Evolutionary conservation across 805 yeast genomes (phyloP).

Genomic region (Saturnispora kantuleensis): DNA sequence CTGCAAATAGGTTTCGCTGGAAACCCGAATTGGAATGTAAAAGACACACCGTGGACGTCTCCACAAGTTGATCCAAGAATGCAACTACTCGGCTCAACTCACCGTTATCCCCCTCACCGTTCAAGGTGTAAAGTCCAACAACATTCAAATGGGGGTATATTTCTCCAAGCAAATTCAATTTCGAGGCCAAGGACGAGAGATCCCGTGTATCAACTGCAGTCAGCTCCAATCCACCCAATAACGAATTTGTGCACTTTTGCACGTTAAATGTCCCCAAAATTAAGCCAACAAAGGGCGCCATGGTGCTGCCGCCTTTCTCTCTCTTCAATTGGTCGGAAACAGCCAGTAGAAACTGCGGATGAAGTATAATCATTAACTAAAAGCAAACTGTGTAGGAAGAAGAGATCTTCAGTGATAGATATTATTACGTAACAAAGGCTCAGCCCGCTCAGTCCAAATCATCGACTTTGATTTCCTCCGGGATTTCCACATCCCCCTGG

Average conservation of each 20-base stretch:
- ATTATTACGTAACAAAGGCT: background rate
- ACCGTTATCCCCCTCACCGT: no score
- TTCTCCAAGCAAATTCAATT: constrained; percentile 15
- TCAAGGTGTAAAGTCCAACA: constrained; percentile 18
- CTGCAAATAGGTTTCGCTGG: no score
- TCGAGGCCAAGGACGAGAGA: background rate
- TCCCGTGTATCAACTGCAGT: background rate
- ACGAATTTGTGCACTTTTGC: background rate
- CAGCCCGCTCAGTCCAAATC: background rate
- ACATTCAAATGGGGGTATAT: constrained; percentile 17
- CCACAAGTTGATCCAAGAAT: no score
- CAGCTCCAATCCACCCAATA: constrained; percentile 9
- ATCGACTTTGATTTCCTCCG: background rate
- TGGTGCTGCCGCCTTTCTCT: no score
- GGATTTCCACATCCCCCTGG: background rate
- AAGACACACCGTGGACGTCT: no score
- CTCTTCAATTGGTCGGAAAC: constrained; percentile 11
- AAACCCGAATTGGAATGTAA: no score
- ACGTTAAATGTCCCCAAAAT: constrained; percentile 8
- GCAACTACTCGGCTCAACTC: no score
- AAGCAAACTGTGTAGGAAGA: background rate
- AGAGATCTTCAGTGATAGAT: background rate
- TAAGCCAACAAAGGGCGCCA: constrained; percentile 2
- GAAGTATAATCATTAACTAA: background rate
- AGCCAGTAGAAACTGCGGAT: constrained; percentile 10